phyloP scores from a whole-genome alignment of 1,139 yeast genomes.

The Suhomyces coccinellae region DNA sequence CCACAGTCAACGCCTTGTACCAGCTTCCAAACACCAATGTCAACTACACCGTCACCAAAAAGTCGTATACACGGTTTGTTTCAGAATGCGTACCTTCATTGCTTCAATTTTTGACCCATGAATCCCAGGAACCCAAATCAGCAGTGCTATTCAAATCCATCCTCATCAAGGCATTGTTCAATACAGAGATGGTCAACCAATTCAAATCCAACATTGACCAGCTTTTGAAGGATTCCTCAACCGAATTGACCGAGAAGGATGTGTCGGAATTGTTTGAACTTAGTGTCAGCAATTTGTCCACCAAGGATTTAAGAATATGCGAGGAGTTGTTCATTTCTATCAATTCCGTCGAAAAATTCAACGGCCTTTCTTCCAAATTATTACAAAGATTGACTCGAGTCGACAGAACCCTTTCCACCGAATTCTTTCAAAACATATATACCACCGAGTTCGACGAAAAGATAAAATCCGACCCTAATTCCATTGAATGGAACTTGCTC shows the following conservation, averaged over 20 bases:
- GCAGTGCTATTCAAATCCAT: slow-evolving; percentile 4
- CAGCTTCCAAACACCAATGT: slow-evolving; percentile 27
- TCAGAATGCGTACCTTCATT: slow-evolving; percentile 18
- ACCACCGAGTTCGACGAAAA: slow-evolving; percentile 26
- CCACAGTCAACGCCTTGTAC: slow-evolving; percentile 24
- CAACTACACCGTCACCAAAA: slow-evolving; percentile 33
- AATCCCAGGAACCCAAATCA: neutral
- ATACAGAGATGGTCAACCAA: slow-evolving; percentile 18
- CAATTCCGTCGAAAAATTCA: slow-evolving; percentile 26
- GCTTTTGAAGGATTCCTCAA: slow-evolving; percentile 17
- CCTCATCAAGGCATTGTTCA: slow-evolving; percentile 19
- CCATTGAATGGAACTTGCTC: slow-evolving; percentile 46
- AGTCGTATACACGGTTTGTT: slow-evolving; percentile 29
- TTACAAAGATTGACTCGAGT: slow-evolving; percentile 36
- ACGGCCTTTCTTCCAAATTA: slow-evolving; percentile 37
- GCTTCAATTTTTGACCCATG: slow-evolving; percentile 9
- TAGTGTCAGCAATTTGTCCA: slow-evolving; percentile 26
- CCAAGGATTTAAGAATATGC: slow-evolving; percentile 32
- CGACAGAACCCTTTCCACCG: slow-evolving; percentile 50
- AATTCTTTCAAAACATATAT: slow-evolving; percentile 42
- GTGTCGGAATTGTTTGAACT: slow-evolving; percentile 28
- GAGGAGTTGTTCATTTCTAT: slow-evolving; percentile 47
- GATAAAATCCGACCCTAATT: slow-evolving; percentile 1
- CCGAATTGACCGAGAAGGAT: slow-evolving; percentile 14
- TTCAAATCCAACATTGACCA: slow-evolving; percentile 23